Percentiles rank a stretch among this genome's conserved stretches.
Conservation (phyloP, 139 green algal genomes). For the Chlorella ohadii region DNA sequence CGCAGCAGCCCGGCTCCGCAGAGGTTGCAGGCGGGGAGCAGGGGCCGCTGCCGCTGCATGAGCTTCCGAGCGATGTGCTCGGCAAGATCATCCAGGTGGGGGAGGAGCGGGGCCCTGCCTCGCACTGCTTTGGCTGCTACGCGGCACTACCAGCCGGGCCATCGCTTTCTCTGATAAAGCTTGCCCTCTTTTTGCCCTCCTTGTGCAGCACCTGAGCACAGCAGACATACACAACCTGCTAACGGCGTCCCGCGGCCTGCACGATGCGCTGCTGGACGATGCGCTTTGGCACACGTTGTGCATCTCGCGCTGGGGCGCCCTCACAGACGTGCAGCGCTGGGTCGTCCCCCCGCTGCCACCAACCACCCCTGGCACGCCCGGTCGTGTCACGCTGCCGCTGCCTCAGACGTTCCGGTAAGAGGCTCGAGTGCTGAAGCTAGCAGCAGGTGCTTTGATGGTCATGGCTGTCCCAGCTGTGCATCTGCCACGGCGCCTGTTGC, state of each 20-base stretch:
- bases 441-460: too few relatives aligned
- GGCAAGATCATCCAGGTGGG: not conserved
- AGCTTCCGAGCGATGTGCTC: not conserved
- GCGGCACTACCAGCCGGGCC: too few relatives aligned
- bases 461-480: too few relatives aligned
- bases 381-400: not conserved
- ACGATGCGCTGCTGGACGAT: conserved; percentile 24
- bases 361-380: not conserved
- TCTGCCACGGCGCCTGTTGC: too few relatives aligned
- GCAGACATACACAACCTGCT: conserved; percentile 16
- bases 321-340: conserved; percentile 37
- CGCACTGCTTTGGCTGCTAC: too few relatives aligned
- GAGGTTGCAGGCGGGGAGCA: too few relatives aligned
- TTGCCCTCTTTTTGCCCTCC: not conserved
- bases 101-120: too few relatives aligned
- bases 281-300: conserved; percentile 42
- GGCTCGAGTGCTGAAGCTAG: not conserved
- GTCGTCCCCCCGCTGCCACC: not conserved
- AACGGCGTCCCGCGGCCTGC: not conserved
- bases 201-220: conserved; percentile 12
- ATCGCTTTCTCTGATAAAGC: too few relatives aligned
- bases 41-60: not conserved
- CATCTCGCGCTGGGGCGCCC: conserved; percentile 4
- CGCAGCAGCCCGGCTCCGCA: too few relatives aligned
- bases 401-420: conserved; percentile 16